Base-by-base conservation (phyloP, 768 basidiomycete species). In the Exidia glandulosa region DNA sequence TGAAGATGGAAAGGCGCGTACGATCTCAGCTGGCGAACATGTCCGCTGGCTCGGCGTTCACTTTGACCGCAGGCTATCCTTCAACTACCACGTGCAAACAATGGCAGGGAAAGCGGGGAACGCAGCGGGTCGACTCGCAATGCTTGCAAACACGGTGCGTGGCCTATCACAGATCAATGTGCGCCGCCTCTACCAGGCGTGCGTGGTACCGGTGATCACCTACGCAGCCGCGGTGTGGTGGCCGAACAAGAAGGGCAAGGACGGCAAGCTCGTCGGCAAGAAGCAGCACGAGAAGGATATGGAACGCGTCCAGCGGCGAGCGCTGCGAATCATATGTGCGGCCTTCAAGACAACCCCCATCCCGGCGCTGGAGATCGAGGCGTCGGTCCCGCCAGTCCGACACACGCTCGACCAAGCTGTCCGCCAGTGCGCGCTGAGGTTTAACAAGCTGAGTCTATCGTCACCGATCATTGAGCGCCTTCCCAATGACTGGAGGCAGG, bases 171-270 rank as follows among this genome's bases (percentile, higher is more conserved):
- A 71, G 19, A 13, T 32, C 1, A 67, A 74, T 60, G 37, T 72
- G 0, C 52, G 68, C 7, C 65, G 36, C 3, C 65, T 76, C 1
- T 74, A 73, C 66, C 41, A 57, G 0, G 60, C 67, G 1, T 72
- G 69, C 31, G 64, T 76, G 3, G 47, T 71, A 0, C 72, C 75
- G 0, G 67, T 72, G 9, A 63, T 74, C 34, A 67, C 72, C 5
- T 73, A 76, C 60, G 73, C 71, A 0, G 63, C 65, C 60, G 68
- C 70, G 9, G 65, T 63, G 1, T 76, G 73, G 72, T 73, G 71
- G 70, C 67, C 63, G 1, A 48, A 48, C 47, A 48, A 48, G 47
- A 48, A 48, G 23, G 47, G 25, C 14, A 7, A 27, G 23, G 34
- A 16, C 16, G 47, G 47, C 9, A 16, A n/a, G 25, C 47, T 48